Conservation (phyloP, 345 rosid genomes). For the Populus davidiana region DNA sequence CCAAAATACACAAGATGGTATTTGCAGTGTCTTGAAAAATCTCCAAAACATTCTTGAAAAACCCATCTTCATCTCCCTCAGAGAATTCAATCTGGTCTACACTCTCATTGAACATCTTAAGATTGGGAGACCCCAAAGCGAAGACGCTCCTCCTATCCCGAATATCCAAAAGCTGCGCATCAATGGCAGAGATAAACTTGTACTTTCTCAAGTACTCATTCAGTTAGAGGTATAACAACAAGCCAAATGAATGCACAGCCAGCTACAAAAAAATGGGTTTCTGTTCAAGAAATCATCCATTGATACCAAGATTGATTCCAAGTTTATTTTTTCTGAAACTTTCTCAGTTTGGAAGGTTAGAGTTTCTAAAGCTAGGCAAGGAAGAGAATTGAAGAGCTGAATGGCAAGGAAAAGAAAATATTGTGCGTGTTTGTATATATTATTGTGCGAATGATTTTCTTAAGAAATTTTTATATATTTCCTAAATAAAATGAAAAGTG, state of each 20-base stretch:
- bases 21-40: conserved; percentile 56
- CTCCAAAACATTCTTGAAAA: conserved; percentile 31
- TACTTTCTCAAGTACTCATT: conserved; percentile 64
- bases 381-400: too few relatives aligned
- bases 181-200: conserved; percentile 56
- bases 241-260: conserved; percentile 81
- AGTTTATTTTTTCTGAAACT: conserved; percentile 50
- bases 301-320: conserved; percentile 60
- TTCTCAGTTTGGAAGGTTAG: neutral
- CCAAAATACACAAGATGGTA: conserved; percentile 57
- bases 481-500: too few relatives aligned
- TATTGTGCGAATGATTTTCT: too few relatives aligned
- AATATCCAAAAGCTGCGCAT: conserved; percentile 81
- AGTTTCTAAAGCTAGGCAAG: too few relatives aligned
- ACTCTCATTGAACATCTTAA: conserved; percentile 50
- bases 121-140: conserved; percentile 60
- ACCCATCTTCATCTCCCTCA: conserved; percentile 47
- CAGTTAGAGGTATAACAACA: conserved; percentile 54
- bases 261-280: conserved; percentile 81
- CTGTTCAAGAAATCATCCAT: conserved; percentile 68
- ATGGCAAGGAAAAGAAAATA: too few relatives aligned
- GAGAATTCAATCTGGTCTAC: conserved; percentile 53
- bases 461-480: too few relatives aligned
- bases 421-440: neutral
- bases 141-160: conserved; percentile 56